Percentiles rank a stretch among this genome's conserved stretches.
These are phyloP conservation scores for Tylopilus vinaceipallidus DNA, from an alignment of 768 basidiomycete species.

Conservation along the genomic window DNA sequence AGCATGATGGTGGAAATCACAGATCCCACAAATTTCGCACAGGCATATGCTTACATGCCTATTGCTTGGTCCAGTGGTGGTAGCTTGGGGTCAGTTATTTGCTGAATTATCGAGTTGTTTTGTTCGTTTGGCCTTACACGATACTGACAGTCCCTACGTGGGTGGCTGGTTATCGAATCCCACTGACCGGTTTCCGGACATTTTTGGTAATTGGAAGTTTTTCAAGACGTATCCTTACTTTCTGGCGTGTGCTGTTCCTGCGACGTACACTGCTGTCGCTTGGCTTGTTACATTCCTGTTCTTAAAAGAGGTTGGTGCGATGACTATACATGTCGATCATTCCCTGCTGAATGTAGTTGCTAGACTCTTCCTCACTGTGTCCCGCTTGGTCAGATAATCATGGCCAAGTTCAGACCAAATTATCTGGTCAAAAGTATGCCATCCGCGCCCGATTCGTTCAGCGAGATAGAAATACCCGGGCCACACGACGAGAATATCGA, in stretches of 20 bases:
- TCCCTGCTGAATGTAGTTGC: conserved; percentile 5
- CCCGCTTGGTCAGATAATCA: conserved; percentile 29
- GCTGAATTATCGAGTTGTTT: neutral
- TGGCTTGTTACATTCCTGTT: conserved; percentile 52
- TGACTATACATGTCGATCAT: neutral
- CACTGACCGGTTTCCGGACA: conserved; percentile 58
- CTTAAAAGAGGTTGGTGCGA: conserved; percentile 50
- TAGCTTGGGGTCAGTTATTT: conserved; percentile 41
- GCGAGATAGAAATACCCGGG: conserved; percentile 1
- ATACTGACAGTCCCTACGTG: conserved; percentile 51
- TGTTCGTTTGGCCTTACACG: neutral
- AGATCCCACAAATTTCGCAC: conserved; percentile 64
- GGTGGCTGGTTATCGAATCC: conserved; percentile 69
- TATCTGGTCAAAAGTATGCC: neutral
- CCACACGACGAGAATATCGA: neutral
- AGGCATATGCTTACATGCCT: conserved; percentile 69
- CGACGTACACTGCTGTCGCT: conserved; percentile 55
- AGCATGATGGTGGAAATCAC: conserved; percentile 75
- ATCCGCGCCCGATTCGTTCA: conserved; percentile 9
- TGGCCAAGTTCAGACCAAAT: conserved; percentile 9
- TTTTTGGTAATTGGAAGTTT: conserved; percentile 58
- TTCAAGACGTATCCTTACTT: conserved; percentile 73
- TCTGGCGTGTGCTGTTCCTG: conserved; percentile 66
- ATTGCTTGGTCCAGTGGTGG: conserved; percentile 45
- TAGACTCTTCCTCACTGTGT: conserved; percentile 35